Percentiles rank a stretch among this genome's conserved stretches.
Conservation (phyloP, 202 grass and related monocot species). For the Zoysia matrella region DNA sequence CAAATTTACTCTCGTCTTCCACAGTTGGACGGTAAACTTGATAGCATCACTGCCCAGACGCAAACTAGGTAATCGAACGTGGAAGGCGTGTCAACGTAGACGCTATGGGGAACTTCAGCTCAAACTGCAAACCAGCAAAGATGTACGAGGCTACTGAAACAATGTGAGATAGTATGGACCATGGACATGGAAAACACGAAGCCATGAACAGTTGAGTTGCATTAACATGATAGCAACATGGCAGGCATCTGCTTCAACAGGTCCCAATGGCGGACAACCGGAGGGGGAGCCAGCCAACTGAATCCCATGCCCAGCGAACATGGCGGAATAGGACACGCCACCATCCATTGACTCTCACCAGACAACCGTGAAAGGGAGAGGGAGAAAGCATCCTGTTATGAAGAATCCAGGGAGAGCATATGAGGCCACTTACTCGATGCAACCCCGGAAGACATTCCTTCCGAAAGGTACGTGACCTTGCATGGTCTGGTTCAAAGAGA, state of each 20-base stretch:
- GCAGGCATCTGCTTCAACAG: not conserved
- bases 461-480: conserved; percentile 8
- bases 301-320: not conserved
- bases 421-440: not conserved
- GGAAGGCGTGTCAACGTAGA: not conserved
- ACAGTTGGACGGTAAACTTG: conserved; percentile 12
- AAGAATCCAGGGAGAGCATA: not conserved
- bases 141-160: not conserved
- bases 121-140: not conserved
- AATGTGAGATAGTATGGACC: not conserved
- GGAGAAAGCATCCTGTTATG: not conserved
- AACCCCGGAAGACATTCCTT: conserved; percentile 29
- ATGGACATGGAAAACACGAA: not conserved
- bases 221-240: conserved; percentile 2
- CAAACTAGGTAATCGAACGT: not conserved
- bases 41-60: conserved; percentile 20
- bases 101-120: not conserved
- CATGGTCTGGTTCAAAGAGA: not conserved
- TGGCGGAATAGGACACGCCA: conserved; percentile 18
- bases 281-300: not conserved
- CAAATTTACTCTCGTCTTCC: not conserved
- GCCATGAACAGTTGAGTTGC: not conserved
- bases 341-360: conserved; percentile 37
- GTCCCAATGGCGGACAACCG: not conserved
- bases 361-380: not conserved